Base-by-base conservation (phyloP, 352 stramenopile genomes). In the Pelagophyceae sp. region DNA sequence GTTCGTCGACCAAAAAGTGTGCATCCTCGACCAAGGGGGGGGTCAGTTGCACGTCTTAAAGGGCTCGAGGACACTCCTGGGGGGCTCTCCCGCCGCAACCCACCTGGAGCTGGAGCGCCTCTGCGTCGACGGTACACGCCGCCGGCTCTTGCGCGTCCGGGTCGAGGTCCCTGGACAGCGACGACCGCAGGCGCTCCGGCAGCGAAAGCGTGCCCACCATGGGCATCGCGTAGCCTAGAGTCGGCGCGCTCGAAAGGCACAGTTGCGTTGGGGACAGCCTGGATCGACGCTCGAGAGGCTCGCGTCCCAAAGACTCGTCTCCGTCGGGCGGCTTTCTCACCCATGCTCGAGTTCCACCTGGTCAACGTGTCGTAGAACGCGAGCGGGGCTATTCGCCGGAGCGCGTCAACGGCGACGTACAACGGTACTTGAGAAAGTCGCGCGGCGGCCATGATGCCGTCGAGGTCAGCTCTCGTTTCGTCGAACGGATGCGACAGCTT, bases 401-500 rank as follows among this genome's bases (percentile, higher is more conserved):
- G 31, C 2, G 38, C 38, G 2, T 74, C 67, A 37, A 74, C 5
- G 2, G 29, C 67, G 20, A 31, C 67, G 67, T 20, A 17, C 2
- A 58, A 0, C 5, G 67, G 67, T 20, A 33, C 2, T 2, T 27
- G 20, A 5, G 27, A 6, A 37, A 6, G 17, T 2, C 67, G 67
- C 67, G 67, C 33, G 15, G 38, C 67, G 15, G 5, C 33, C 35
- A 74, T 20, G 17, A 54, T 0, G 33, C 35, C 27, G 20, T 3
- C 38, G 35, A 74, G 67, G 38, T 58, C 20, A 1, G 35, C 67
- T 5, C 67, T 33, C 2, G 2, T 33, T 37, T 17, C 67, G 67
- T 74, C 67, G 67, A 74, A 74, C 33, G 67, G 67, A 37, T 74
- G 67, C 35, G 35, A 58, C 15, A 74, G 67, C 35, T 23, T 5